Percentiles rank a stretch among this genome's conserved stretches.
Conservation (phyloP, 306 rosid genomes). For the Rubus idaeus region DNA sequence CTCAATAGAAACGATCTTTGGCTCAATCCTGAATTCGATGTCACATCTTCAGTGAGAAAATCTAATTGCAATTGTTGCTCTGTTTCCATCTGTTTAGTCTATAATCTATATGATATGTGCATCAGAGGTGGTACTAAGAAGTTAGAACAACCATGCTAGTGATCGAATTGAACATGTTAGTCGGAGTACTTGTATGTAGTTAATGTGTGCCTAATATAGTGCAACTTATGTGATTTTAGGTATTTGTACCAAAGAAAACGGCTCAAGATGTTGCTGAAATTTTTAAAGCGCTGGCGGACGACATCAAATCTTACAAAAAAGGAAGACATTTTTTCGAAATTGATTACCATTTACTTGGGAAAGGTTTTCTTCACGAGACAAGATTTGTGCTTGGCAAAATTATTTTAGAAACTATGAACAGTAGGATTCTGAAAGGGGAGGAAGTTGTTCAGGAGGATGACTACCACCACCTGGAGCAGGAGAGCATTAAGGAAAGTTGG, state of each 20-base stretch:
- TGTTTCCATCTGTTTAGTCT: background rate
- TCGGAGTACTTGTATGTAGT: constrained; percentile 7
- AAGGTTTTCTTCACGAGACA: constrained; percentile 52
- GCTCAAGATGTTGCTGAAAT: constrained; percentile 46
- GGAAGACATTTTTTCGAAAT: constrained; percentile 46
- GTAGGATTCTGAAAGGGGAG: constrained; percentile 32
- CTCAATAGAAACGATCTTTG: background rate
- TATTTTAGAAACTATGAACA: constrained; percentile 65
- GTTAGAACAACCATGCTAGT: background rate
- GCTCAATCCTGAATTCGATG: background rate
- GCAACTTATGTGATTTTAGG: constrained; percentile 50
- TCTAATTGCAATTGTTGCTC: background rate
- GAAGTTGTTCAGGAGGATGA: constrained; percentile 40
- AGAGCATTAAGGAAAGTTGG: constrained; percentile 26
- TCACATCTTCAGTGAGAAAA: background rate
- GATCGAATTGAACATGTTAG: background rate
- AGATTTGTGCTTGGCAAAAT: constrained; percentile 74
- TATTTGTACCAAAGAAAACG: constrained; percentile 50
- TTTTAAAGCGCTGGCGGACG: constrained; percentile 44
- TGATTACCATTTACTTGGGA: constrained; percentile 51
- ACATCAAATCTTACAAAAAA: constrained; percentile 40
- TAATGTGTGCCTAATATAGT: constrained; percentile 21
- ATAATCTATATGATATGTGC: background rate
- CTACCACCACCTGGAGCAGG: constrained; percentile 17
- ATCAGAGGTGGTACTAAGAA: background rate